Percentiles rank a stretch among this genome's conserved stretches.
These are phyloP conservation scores for Chenopodium formosanum DNA, from an alignment of 148 eudicot genomes.

Conservation along the genomic window DNA sequence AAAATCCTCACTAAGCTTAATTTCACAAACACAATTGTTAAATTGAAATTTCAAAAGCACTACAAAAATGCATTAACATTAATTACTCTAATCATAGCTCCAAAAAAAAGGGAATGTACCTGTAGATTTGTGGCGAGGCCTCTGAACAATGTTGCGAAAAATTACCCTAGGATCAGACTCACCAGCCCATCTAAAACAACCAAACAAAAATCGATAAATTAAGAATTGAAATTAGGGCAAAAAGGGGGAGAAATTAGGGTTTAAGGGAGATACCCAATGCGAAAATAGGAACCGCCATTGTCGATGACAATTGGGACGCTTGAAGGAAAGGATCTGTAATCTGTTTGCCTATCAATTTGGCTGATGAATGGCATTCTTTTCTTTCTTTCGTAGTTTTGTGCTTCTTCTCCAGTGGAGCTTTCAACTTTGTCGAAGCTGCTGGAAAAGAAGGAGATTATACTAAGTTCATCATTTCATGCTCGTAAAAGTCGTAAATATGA, in stretches of 20 bases:
- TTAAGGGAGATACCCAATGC: conserved; percentile 63
- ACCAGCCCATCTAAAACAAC: conserved; percentile 82
- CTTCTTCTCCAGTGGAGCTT: background rate
- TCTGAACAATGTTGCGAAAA: conserved; percentile 91
- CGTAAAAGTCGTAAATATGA: background rate
- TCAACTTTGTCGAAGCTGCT: background rate
- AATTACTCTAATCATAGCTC: background rate
- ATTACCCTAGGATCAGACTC: conserved; percentile 85
- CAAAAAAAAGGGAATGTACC: conserved; percentile 33
- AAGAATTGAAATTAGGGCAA: background rate
- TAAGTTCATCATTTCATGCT: background rate
- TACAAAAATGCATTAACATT: background rate
- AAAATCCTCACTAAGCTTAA: background rate
- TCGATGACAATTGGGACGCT: conserved; percentile 81
- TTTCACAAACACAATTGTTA: background rate
- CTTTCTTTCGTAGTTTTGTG: background rate
- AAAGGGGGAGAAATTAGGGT: conserved; percentile 27
- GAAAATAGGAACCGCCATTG: conserved; percentile 92
- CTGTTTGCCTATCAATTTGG: conserved; percentile 66
- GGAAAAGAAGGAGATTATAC: too few species aligned
- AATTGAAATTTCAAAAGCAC: background rate
- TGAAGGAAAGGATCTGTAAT: conserved; percentile 64
- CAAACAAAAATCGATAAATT: background rate
- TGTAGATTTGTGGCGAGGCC: conserved; percentile 92
- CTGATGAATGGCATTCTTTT: conserved; percentile 76